Conservation (phyloP, 108 stramenopile species). For the Nitzschia sp. region DNA sequence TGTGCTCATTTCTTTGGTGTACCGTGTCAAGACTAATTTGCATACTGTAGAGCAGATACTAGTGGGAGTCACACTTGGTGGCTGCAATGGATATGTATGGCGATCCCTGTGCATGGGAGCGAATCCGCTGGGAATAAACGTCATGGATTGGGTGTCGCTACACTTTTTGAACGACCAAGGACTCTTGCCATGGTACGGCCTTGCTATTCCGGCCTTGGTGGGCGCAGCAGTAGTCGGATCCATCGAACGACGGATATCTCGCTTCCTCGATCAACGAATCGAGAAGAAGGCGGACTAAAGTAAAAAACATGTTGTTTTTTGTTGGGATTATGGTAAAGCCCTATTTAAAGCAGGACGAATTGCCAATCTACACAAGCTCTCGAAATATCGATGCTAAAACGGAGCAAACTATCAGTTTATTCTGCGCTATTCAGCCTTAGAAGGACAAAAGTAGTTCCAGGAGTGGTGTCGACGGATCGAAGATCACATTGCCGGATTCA, state of each 20-base stretch:
- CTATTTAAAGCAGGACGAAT: no score
- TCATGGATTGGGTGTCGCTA: conserved; percentile 34
- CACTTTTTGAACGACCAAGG: conserved; percentile 56
- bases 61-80: conserved; percentile 66
- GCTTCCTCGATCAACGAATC: neutral
- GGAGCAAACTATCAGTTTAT: no score
- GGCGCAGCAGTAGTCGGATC: conserved; percentile 74
- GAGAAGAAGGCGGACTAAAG: no score
- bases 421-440: no score
- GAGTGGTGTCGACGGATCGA: conserved; percentile 39
- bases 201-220: conserved; percentile 64
- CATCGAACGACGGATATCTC: conserved; percentile 68
- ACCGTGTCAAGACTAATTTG: conserved; percentile 61
- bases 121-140: conserved; percentile 23
- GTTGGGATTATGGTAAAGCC: no score
- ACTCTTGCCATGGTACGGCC: conserved; percentile 45
- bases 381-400: no score
- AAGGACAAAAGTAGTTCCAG: conserved; percentile 43
- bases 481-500: conserved; percentile 30
- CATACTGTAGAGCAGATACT: conserved; percentile 71
- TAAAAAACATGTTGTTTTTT: no score
- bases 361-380: no score
- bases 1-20: conserved; percentile 54
- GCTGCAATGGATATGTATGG: conserved; percentile 65
- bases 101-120: conserved; percentile 35